Evolutionary conservation across 371 early-diverging fungal species (phyloP), one percentile per base, ranked within the genome.

Genomic region (Mortierella sp.): DNA sequence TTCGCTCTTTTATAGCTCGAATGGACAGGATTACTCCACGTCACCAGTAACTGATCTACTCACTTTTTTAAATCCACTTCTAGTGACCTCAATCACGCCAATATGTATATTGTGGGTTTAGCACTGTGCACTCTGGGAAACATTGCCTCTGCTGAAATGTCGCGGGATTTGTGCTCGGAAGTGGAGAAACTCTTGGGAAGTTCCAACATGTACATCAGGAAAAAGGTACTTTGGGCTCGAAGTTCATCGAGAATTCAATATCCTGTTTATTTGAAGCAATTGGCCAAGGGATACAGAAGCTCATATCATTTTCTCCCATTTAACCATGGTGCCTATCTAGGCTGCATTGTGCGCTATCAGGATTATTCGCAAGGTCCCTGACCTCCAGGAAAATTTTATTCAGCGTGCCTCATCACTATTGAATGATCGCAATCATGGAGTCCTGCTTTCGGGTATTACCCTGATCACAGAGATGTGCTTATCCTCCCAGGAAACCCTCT

Each of bases 111-210:
- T 53, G 96, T 97, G 28, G 99, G 98, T 40, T 87, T 98, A 61
- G 99, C 98, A 9, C 91, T 99, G 37, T 94, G 95, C 86, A 98
- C 99, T 0, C 83, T 99, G 71, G 97, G 97, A 22, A 96, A 96
- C 83, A 96, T 98, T 70, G 95, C 96, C 19, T 96, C 97, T 17
- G 90, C 92, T 0, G 99, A 96, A 80, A 98, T 98, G 93, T 93
- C 98, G 40, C 92, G 95, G 45, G 99, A 99, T 85, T 84, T 99
- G 74, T 93, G 93, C 47, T 90, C 90, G 61, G 99, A 99, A 79
- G 96, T 99, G 9, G 97, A 97, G 82, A 93, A 93, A 82, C 85
- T 98, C 53, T 83, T 98, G 64, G 94, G 92, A 6, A 95, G 96
- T 71, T 91, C 96, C 23, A 95, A 96, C 81, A 90, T 96, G 43